phyloP scores from a whole-genome alignment of 441 rosid genomes.

The Syzygium syzygioides region DNA sequence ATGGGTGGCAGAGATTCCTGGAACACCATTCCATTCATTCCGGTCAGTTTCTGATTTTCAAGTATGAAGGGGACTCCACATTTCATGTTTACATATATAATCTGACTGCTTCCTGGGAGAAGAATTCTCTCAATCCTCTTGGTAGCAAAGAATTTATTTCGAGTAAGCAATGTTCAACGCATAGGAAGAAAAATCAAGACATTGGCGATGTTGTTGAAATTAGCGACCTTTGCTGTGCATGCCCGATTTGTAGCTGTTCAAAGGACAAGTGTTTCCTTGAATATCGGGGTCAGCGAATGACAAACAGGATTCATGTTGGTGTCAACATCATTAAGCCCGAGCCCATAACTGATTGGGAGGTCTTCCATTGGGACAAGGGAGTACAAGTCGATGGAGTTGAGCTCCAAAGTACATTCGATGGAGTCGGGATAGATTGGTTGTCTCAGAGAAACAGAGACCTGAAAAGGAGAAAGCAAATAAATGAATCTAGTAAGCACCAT shows the following conservation, averaged over 20 bases:
- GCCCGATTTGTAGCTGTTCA: neutral
- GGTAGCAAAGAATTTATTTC: neutral
- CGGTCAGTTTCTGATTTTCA: neutral
- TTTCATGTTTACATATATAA: neutral
- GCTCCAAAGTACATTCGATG: neutral
- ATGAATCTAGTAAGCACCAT: neutral
- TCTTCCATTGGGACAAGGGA: neutral
- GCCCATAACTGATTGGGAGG: neutral
- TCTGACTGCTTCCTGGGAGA: neutral
- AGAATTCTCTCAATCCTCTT: neutral
- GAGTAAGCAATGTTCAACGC: neutral
- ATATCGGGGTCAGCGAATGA: neutral
- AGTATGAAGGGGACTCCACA: neutral
- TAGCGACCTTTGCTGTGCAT: neutral
- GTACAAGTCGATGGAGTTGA: neutral
- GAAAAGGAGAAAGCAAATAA: neutral
- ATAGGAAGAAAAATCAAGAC: neutral
- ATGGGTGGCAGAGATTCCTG: neutral
- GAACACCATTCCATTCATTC: slow-evolving; percentile 6
- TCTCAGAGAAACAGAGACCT: neutral
- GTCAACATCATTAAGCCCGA: neutral
- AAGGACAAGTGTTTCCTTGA: neutral
- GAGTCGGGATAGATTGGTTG: neutral
- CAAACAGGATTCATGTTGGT: neutral
- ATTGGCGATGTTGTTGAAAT: neutral